A percentile compares a stretch with the other conserved stretches of the same genome.
Conservation (phyloP, 73 alveolate genomes). For the Paramecium tetraurelia region DNA sequence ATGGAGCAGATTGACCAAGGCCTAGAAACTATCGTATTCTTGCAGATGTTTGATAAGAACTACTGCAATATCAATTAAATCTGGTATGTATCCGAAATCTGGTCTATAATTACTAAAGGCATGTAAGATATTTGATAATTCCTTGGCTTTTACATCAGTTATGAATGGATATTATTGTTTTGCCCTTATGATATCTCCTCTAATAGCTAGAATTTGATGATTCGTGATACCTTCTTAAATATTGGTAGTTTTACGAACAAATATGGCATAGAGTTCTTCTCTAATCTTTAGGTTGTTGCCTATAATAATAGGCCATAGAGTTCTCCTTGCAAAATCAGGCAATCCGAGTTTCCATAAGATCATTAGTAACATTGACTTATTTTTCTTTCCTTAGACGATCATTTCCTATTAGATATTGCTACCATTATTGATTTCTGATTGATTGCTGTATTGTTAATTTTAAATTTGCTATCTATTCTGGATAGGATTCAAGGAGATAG, state of each 20-base stretch:
- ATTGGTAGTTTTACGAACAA: constrained; percentile 28
- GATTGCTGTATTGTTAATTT: neutral
- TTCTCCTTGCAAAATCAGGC: constrained; percentile 86
- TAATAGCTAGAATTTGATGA: constrained; percentile 40
- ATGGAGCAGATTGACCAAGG: constrained; percentile 79
- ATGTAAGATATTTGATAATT: constrained; percentile 66
- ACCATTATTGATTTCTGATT: neutral
- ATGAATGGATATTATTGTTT: neutral
- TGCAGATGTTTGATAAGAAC: constrained; percentile 73
- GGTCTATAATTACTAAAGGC: constrained; percentile 80
- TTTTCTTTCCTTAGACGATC: neutral
- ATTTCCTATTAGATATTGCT: neutral
- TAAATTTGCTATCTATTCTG: neutral
- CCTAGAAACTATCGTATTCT: constrained; percentile 77
- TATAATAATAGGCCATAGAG: constrained; percentile 86
- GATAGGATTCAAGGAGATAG: neutral
- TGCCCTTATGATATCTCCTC: neutral
- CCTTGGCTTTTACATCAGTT: constrained; percentile 32
- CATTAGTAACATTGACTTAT: constrained; percentile 39
- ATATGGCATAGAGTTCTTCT: constrained; percentile 69
- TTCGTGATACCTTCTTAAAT: constrained; percentile 19
- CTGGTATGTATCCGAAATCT: constrained; percentile 81
- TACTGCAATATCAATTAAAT: constrained; percentile 63
- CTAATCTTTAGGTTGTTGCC: constrained; percentile 78
- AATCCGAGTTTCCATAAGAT: constrained; percentile 85